Evolutionary conservation across 768 basidiomycete species (phyloP).

Genomic region (Pleurotus cornucopiae): DNA sequence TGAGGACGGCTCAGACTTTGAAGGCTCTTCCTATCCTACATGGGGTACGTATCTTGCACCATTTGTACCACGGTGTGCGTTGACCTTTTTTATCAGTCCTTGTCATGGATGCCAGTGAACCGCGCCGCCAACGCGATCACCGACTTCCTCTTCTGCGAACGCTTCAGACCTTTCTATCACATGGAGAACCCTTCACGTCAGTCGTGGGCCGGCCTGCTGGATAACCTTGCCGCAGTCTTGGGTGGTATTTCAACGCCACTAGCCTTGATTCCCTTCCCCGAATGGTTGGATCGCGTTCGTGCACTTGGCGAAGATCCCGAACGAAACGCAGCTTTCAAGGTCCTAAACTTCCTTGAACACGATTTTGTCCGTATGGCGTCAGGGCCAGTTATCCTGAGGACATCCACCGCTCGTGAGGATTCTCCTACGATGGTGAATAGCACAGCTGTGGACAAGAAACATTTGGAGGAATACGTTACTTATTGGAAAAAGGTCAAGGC

Average conservation of each 20-base stretch:
- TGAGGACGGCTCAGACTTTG: constrained; percentile 24
- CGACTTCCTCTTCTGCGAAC: constrained; percentile 27
- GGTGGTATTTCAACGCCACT: constrained; percentile 15
- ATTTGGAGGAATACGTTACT: constrained; percentile 25
- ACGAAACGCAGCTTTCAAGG: constrained; percentile 22
- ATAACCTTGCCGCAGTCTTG: constrained; percentile 21
- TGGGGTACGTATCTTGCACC: constrained; percentile 20
- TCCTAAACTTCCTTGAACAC: constrained; percentile 27
- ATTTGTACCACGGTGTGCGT: neutral
- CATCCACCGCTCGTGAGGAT: constrained; percentile 20
- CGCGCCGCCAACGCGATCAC: constrained; percentile 23
- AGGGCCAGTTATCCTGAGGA: constrained; percentile 25
- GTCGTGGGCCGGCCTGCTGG: constrained; percentile 26
- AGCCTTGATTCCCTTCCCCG: constrained; percentile 19
- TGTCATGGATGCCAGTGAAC: constrained; percentile 34
- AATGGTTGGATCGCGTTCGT: constrained; percentile 25
- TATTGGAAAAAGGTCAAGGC: constrained; percentile 26
- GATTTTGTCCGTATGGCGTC: constrained; percentile 28
- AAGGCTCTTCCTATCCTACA: constrained; percentile 22
- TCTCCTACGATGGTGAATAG: constrained; percentile 26
- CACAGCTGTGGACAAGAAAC: constrained; percentile 23
- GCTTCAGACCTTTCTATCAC: constrained; percentile 26
- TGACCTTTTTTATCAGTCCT: constrained; percentile 13
- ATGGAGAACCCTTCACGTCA: constrained; percentile 33
- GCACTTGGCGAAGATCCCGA: constrained; percentile 21